Evolutionary conservation across 805 yeast species (phyloP), one percentile per base, ranked within the genome.

Genomic region (Kodamaea kaohsiungensis): DNA sequence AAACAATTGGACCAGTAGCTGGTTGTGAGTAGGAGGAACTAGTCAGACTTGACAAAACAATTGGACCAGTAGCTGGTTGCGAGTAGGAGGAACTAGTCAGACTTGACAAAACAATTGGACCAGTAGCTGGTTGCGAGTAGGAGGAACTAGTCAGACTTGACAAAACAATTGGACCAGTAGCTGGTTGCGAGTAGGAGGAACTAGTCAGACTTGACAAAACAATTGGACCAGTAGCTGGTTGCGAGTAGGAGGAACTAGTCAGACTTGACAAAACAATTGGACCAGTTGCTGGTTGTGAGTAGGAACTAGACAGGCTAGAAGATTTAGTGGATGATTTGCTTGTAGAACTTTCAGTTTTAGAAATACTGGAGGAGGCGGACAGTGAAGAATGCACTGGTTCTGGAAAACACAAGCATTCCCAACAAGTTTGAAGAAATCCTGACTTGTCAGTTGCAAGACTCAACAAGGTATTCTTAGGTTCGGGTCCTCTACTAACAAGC

Each of bases 381-480:
- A 30, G 35, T 30, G 51, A 12, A 39, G 52, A 15, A 7, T 16
- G 16, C 18, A 45, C 25, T 4, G 25, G 25, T 6, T 22, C 25
- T 22, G 55, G 37, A n/a, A 53, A 43, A 35, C 59, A 56, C 25
- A 43, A 46, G 45, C 60, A 58, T 15, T 56, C 59, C 60, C 60
- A 58, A 52, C 60, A 58, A 37, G 46, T 42, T n/a, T 49, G 49
- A 9, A 45, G 45, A 22, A 58, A 33, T 7, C 42, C 35, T 9
- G 12, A 33, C 17, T 49, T 43, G 12, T 25, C 15, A 9, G 55
- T 52, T 10, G 46, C 46, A 33, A 43, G n/a, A n/a, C 22, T n/a
- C n/a, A n/a, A n/a, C n/a, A n/a, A n/a, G n/a, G n/a, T n/a, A n/a
- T n/a, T n/a, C n/a, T n/a, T n/a, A n/a, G n/a, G n/a, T n/a, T n/a